phyloP scores from a whole-genome alignment of 192 early-diverging fungal genomes.

The Borealophlyctis nickersoniae region DNA sequence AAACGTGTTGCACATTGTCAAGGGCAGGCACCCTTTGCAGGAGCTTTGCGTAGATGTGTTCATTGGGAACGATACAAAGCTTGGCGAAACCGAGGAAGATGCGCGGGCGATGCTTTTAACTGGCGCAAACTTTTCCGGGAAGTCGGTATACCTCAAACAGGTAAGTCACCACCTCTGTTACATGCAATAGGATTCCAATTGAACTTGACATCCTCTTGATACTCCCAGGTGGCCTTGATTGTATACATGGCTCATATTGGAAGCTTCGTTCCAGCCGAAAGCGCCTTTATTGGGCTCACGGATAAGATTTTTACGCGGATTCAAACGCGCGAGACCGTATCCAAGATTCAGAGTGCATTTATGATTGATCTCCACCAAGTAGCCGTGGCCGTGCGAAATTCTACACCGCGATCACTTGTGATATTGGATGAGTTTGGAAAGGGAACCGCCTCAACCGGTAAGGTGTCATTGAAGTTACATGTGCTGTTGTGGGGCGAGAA shows the following conservation, averaged over 20 bases:
- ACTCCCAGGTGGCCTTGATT: constrained; percentile 67
- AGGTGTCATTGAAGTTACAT: not conserved
- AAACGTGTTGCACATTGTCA: constrained; percentile 53
- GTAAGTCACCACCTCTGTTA: constrained; percentile 20
- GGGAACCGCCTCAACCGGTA: constrained; percentile 59
- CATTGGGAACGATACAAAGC: constrained; percentile 66
- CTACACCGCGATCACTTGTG: constrained; percentile 56
- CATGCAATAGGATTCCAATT: not conserved
- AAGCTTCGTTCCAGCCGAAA: constrained; percentile 76
- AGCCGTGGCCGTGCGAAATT: constrained; percentile 41
- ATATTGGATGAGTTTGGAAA: constrained; percentile 87
- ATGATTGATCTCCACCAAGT: constrained; percentile 71
- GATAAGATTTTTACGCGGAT: constrained; percentile 77
- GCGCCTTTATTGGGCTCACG: constrained; percentile 67
- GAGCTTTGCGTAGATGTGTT: constrained; percentile 59
- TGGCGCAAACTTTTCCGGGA: constrained; percentile 83
- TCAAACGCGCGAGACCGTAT: constrained; percentile 67
- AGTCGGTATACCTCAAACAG: constrained; percentile 46
- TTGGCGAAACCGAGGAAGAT: constrained; percentile 29
- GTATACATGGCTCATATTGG: constrained; percentile 88
- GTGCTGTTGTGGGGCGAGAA: not conserved
- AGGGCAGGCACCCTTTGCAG: constrained; percentile 72
- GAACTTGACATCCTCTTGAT: not conserved
- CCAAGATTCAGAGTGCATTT: constrained; percentile 67
- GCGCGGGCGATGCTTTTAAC: constrained; percentile 63